These are phyloP conservation scores for Huntiella bhutanensis DNA, from an alignment of 2,329 filamentous ascomycete genomes.

Conservation along the genomic window DNA sequence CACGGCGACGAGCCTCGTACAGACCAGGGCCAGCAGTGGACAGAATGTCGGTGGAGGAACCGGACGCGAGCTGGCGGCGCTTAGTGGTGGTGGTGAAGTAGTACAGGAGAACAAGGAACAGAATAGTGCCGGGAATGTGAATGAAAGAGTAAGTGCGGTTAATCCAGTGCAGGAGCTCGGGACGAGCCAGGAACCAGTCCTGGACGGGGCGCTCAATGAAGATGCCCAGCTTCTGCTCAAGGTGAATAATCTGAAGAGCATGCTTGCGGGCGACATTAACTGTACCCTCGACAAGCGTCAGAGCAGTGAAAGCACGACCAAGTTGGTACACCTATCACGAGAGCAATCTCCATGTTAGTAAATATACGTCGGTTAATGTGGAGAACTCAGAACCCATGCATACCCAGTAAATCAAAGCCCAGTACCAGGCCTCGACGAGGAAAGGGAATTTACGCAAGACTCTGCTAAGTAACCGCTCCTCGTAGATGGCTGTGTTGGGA, in stretches of 20 bases:
- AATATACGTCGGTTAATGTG: not conserved
- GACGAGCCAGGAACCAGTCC: constrained; percentile 28
- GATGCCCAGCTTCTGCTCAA: constrained; percentile 45
- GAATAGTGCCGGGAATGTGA: constrained; percentile 58
- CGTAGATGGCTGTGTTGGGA: constrained; percentile 43
- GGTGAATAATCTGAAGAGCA: constrained; percentile 45
- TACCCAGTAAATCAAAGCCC: constrained; percentile 62
- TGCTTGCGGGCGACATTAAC: constrained; percentile 50
- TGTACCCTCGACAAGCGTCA: constrained; percentile 48
- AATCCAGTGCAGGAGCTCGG: constrained; percentile 44
- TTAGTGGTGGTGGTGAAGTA: constrained; percentile 49
- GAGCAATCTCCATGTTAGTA: constrained; percentile 2
- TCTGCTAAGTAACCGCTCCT: constrained; percentile 40
- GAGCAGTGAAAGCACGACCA: constrained; percentile 50
- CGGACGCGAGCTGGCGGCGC: constrained; percentile 18
- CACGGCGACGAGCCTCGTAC: constrained; percentile 37
- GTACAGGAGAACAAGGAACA: constrained; percentile 45
- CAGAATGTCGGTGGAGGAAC: constrained; percentile 15
- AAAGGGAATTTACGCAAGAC: constrained; percentile 51
- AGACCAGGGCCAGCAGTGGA: constrained; percentile 23
- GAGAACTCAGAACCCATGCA: constrained; percentile 15
- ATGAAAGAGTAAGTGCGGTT: constrained; percentile 61
- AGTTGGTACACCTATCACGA: constrained; percentile 47
- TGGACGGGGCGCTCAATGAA: constrained; percentile 49
- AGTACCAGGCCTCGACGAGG: constrained; percentile 58